Base-by-base conservation (phyloP, 345 rosid genomes). In the Populus euphratica region DNA sequence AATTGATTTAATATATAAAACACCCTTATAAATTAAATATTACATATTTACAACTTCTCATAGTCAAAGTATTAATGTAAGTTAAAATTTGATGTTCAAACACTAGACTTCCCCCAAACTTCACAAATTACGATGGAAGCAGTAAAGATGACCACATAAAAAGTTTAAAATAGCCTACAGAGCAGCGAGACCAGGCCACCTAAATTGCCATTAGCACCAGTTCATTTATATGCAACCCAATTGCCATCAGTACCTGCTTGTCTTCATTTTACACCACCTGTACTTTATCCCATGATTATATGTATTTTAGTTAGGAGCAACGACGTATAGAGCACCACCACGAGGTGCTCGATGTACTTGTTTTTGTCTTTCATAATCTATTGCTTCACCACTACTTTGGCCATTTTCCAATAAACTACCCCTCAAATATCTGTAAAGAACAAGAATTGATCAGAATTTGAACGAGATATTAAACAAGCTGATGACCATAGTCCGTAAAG, bases 351-450 rank as follows among this genome's bases (percentile, higher is more conserved):
- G 69, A 38, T 33, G 59, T 29, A 68, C 88, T 61, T 85, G 87
- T 84, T 85, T 84, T 85, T 88, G 80, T 86, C 85, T 67, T 77
- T 85, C 82, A 85, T 59, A 47, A 74, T 80, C 38, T 88, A 86
- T 63, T 81, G 89, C 83, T 92, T 93, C 68, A 86, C 80, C 18
- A 81, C 86, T n/a, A 49, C 85, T 20, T 20, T 94, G 90, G 74
- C 99, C 99, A 65, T 92, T 88, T 83, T 93, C 93, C 76, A 88
- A 38, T 76, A 93, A 85, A 78, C 86, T 85, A 59, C 83, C 93
- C 63, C 91, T 33, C 97, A 64, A 91, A 77, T 75, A 93, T 89
- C 99, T 94, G 85, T 49, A 38, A 73, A 70, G 35, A 5, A 31
- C 68, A 20, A 8, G 43, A 65, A 36, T 29, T 25, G 13, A 38